A percentile compares a stretch with the other conserved stretches of the same genome.
Conservation (phyloP, 371 early-diverging fungal genomes). For the Haplosporangium sp. region DNA sequence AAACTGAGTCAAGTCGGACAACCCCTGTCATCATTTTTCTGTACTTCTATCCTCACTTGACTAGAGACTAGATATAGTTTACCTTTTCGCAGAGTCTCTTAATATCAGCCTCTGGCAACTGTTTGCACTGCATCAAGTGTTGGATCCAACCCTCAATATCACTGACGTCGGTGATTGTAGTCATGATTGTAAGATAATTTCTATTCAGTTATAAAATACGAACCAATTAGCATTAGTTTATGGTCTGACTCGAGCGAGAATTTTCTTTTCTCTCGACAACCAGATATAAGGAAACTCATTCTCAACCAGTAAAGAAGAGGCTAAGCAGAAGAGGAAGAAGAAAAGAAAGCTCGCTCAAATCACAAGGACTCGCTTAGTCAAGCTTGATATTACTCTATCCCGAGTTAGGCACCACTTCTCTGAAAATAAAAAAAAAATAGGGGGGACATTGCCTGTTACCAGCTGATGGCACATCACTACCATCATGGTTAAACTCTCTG, state of each 20-base stretch:
- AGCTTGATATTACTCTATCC: too few relatives aligned
- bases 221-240: not conserved
- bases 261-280: too few relatives aligned
- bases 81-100: conserved; percentile 93
- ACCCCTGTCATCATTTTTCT: not conserved
- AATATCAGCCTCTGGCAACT: conserved; percentile 85
- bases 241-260: too few relatives aligned
- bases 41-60: not conserved
- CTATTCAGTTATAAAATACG: not conserved
- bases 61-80: conserved; percentile 1
- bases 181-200: conserved; percentile 5
- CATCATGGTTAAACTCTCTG: not conserved
- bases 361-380: too few relatives aligned
- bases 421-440: too few relatives aligned
- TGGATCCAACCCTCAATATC: conserved; percentile 63
- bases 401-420: too few relatives aligned
- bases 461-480: too few relatives aligned
- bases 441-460: not conserved
- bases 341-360: not conserved
- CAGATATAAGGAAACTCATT: too few relatives aligned
- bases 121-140: conserved; percentile 77
- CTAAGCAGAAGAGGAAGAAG: not conserved
- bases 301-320: too few relatives aligned
- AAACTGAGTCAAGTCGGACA: too few relatives aligned
- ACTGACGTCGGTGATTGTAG: conserved; percentile 55